Base-by-base conservation (phyloP, 306 rosid species). In the Trifolium repens region DNA sequence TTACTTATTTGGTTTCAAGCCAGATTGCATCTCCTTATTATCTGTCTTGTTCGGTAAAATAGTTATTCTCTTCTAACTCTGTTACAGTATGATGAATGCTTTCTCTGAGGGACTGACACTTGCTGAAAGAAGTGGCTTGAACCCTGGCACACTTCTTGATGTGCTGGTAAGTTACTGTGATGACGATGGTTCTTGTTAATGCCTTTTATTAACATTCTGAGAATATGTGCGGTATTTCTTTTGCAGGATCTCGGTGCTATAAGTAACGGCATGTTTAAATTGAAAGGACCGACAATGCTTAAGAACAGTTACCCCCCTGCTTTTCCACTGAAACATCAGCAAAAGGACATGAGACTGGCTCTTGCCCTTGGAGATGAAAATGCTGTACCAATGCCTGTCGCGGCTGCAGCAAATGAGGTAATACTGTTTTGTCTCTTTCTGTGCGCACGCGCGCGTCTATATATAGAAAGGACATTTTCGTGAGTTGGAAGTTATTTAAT, bases 341-440 rank as follows among this genome's bases (percentile, higher is more conserved):
- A 91, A 82, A 91, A 91, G 82, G 97, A 91, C 86, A 91, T 89
- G 97, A 89, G 96, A 75, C 81, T 91, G 83, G 96, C 97, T 80
- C 93, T 91, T 81, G 87, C 93, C 66, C 91, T 89, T 64, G 97
- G 91, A 17, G 96, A 91, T 80, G 93, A 89, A 74, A 82, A 86
- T 78, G 84, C 89, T 59, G 81, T 87, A 59, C 50, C 97, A 66
- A 91, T 89, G 96, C 97, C 97, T 2, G 84, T 91, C 47, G 93
- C 97, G 55, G 93, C 97, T 49, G 96, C 97, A 12, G 87, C 97
- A 72, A 91, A 91, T 72, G 97, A 91, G 96, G 97, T 89, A 63
- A 71, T 53, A 7, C 60, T 69, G 35, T 55, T 9, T 46, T 46
- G 49, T 11, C 47, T 42, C n/a, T 12, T 2, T 22, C 24, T 46